Base-by-base conservation (phyloP, 2,329 filamentous ascomycete genomes). In the Rhexocercosporidium sp. region DNA sequence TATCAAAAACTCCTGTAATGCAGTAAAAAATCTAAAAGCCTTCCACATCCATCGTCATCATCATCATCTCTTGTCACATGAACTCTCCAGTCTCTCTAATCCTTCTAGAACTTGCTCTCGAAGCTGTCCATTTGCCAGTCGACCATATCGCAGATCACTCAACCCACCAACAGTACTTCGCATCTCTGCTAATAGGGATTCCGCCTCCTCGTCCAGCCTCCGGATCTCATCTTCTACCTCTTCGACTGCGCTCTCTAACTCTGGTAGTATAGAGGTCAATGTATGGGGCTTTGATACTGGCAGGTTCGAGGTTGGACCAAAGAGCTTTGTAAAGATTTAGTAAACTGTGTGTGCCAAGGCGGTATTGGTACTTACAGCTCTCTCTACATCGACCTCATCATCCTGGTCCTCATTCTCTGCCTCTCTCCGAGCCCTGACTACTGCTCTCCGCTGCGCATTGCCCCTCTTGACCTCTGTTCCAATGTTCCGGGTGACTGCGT, bases 131-230 rank as follows among this genome's bases (percentile, higher is more conserved):
- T 92, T 91, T 41, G 86, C 84, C 66, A 96, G 85, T 64, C 89
- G 89, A 44, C 94, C 93, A 75, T 96, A 95, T 54, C 92, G 88
- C 64, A 97, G 83, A 78, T 96, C 92, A 78, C 93, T 96, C 77
- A 97, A 81, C 57, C 86, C 88, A 37, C 90, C 90, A 18, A 96
- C 85, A 0, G 85, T 90, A 65, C 88, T 84, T 70, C 85, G 84
- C 61, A 96, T 85, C 12, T 87, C 85, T 3, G 85, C 82, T 6
- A 91, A 78, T 3, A 93, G 80, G 1, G 78, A 77, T 0, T 83
- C 82, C 62, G 91, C 88, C 71, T 95, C 90, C 39, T 85, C 81
- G 72, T 92, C 86, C 4, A 94, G 82, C 46, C 81, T 82, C 66
- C 83, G 81, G 64, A 95, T 87, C 75, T 96, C 90, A 22, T 83